A percentile compares a stretch with the other conserved stretches of the same genome.
Evolutionary conservation across 345 rosid species (phyloP).

Genomic region (Arabidopsis arenosa): DNA sequence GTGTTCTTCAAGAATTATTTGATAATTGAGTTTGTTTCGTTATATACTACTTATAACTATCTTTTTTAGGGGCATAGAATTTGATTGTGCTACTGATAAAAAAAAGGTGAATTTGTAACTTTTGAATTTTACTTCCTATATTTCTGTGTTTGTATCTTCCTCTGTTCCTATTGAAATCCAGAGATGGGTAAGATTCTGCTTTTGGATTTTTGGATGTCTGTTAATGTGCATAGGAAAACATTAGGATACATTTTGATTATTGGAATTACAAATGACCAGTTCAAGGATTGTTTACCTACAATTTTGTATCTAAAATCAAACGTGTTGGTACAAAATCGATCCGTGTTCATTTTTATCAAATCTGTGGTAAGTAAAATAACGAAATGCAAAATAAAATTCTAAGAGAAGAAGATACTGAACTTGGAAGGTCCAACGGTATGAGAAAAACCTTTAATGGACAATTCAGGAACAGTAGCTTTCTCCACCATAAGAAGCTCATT

Average conservation of each 20-base stretch:
- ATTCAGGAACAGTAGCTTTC: slow-evolving; percentile 56
- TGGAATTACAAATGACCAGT: slow-evolving; percentile 31
- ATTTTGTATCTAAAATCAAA: slow-evolving; percentile 36
- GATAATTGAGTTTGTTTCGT: background rate
- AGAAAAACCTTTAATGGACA: slow-evolving; percentile 68
- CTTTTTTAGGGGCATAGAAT: background rate
- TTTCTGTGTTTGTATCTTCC: background rate
- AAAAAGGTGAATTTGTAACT: background rate
- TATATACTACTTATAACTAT: background rate
- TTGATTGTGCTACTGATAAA: background rate
- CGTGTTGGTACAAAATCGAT: slow-evolving; percentile 37
- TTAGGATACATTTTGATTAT: slow-evolving; percentile 11
- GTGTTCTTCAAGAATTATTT: background rate
- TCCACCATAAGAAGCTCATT: slow-evolving; percentile 52
- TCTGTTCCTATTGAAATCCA: background rate
- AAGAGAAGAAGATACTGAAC: slow-evolving; percentile 54
- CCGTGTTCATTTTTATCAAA: slow-evolving; percentile 10
- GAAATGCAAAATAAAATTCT: slow-evolving; percentile 15
- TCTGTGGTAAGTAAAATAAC: slow-evolving; percentile 28
- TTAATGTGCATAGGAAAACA: background rate
- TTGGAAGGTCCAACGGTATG: slow-evolving; percentile 74
- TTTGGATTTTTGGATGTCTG: background rate
- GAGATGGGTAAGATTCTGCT: background rate
- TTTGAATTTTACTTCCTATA: too few relatives aligned
- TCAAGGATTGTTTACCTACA: slow-evolving; percentile 15